Evolutionary conservation across 495 filamentous ascomycete species (phyloP).

Genomic region (Xylaria venustula): DNA sequence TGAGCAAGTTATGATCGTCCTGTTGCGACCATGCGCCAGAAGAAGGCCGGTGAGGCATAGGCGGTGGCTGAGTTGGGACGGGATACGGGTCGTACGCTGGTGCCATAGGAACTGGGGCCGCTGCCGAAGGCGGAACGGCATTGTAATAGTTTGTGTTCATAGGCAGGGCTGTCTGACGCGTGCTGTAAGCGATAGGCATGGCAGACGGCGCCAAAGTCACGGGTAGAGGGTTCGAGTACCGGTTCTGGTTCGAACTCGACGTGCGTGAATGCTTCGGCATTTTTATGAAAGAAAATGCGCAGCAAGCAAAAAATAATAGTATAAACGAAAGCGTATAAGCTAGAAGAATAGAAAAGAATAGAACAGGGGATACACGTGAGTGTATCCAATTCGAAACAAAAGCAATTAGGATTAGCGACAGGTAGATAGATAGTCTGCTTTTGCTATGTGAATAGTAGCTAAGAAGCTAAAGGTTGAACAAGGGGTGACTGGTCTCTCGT

Average conservation of each 20-base stretch:
- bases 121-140: constrained; percentile 22
- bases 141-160: constrained; percentile 21
- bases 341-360: constrained; percentile 3
- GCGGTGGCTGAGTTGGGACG: constrained; percentile 29
- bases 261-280: constrained; percentile 38
- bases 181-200: constrained; percentile 28
- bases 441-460: constrained; percentile 1
- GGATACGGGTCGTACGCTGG: constrained; percentile 40
- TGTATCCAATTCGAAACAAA: background rate
- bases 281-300: constrained; percentile 17
- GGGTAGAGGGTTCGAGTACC: constrained; percentile 31
- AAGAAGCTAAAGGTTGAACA: background rate
- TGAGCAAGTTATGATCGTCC: constrained; percentile 63
- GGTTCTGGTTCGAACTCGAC: constrained; percentile 31
- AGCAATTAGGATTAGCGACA: constrained; percentile 17
- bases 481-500: background rate
- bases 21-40: constrained; percentile 61
- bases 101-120: constrained; percentile 26
- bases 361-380: background rate
- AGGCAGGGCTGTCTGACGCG: constrained; percentile 22
- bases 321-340: constrained; percentile 5
- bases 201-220: constrained; percentile 32
- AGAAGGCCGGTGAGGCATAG: constrained; percentile 49
- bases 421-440: background rate
- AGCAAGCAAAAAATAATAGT: constrained; percentile 3